Percentiles rank a stretch among this genome's conserved stretches.
Evolutionary conservation across 1,284 basidiomycete species (phyloP).

Genomic region (Pascua sp.): DNA sequence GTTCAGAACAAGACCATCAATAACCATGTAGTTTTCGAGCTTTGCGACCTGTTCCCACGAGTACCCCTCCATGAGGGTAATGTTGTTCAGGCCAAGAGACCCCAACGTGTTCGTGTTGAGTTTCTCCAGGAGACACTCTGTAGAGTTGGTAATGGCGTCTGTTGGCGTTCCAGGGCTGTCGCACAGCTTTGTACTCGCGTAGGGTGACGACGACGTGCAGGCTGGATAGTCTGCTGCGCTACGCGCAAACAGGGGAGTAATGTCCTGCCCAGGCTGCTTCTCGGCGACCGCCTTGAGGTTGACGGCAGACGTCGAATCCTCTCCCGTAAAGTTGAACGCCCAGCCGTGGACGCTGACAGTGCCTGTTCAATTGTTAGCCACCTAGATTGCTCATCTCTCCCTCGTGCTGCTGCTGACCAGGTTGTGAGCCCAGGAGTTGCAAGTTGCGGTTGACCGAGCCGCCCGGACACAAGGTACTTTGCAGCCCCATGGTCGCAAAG

Average conservation of each 20-base stretch:
- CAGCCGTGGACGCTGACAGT: slow-evolving; percentile 74
- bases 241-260: slow-evolving; percentile 78
- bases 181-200: slow-evolving; percentile 74
- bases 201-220: slow-evolving; percentile 63
- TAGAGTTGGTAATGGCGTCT: neutral
- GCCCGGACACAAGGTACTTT: slow-evolving; percentile 83
- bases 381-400: neutral
- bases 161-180: slow-evolving; percentile 36
- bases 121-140: slow-evolving; percentile 3
- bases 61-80: slow-evolving; percentile 70
- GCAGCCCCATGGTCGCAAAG: slow-evolving; percentile 92
- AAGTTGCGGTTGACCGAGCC: slow-evolving; percentile 26
- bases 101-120: slow-evolving; percentile 53
- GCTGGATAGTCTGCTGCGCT: slow-evolving; percentile 60
- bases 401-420: slow-evolving; percentile 29
- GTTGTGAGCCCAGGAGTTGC: slow-evolving; percentile 33
- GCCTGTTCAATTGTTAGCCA: slow-evolving; percentile 41
- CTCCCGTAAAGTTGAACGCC: slow-evolving; percentile 71
- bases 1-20: slow-evolving; percentile 93
- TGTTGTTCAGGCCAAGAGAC: slow-evolving; percentile 62
- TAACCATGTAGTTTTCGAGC: slow-evolving; percentile 70
- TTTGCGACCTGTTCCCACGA: slow-evolving; percentile 77
- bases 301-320: slow-evolving; percentile 56
- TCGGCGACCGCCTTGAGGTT: slow-evolving; percentile 61
- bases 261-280: slow-evolving; percentile 72